Percentiles rank a stretch among this genome's conserved stretches.
Evolutionary conservation across 805 yeast species (phyloP).

Genomic region (Cyberlindnera saturnus): DNA sequence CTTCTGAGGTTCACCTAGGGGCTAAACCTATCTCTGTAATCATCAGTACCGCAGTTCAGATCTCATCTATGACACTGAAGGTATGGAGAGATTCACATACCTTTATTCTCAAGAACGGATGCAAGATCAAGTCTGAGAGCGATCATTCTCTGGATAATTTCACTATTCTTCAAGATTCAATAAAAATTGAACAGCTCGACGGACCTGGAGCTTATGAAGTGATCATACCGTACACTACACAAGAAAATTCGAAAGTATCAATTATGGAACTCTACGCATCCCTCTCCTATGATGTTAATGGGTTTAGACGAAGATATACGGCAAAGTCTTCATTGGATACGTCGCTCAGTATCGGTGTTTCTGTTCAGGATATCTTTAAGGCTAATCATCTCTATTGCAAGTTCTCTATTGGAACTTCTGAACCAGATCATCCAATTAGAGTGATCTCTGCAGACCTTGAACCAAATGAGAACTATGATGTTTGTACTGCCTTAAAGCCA

Average conservation of each 20-base stretch:
- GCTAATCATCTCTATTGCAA: constrained; percentile 51
- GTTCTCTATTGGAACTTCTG: constrained; percentile 61
- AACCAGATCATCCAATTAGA: constrained; percentile 45
- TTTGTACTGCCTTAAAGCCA: constrained; percentile 25
- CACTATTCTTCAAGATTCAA: constrained; percentile 1
- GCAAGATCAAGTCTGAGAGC: constrained; percentile 2
- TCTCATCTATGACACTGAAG: constrained; percentile 5
- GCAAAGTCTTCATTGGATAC: constrained; percentile 37
- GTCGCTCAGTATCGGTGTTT: constrained; percentile 57
- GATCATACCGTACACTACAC: constrained; percentile 27
- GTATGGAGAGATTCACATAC: constrained; percentile 6
- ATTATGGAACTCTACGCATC: constrained; percentile 11
- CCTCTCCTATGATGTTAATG: constrained; percentile 7
- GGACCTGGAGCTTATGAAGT: constrained; percentile 19
- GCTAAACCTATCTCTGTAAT: constrained; percentile 16
- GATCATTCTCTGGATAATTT: not conserved
- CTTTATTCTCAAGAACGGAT: not conserved
- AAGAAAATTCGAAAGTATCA: constrained; percentile 12
- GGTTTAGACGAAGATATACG: constrained; percentile 13
- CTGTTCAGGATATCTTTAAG: constrained; percentile 75
- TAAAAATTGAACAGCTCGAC: constrained; percentile 3
- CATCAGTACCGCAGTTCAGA: constrained; percentile 4
- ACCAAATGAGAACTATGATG: constrained; percentile 29
- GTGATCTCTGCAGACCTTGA: constrained; percentile 38
- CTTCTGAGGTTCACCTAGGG: constrained; percentile 14